A percentile compares a stretch with the other conserved stretches of the same genome.
These are phyloP conservation scores for Neofusicoccum cordaticola DNA, from an alignment of 2,329 filamentous ascomycete species.

Conservation along the genomic window DNA sequence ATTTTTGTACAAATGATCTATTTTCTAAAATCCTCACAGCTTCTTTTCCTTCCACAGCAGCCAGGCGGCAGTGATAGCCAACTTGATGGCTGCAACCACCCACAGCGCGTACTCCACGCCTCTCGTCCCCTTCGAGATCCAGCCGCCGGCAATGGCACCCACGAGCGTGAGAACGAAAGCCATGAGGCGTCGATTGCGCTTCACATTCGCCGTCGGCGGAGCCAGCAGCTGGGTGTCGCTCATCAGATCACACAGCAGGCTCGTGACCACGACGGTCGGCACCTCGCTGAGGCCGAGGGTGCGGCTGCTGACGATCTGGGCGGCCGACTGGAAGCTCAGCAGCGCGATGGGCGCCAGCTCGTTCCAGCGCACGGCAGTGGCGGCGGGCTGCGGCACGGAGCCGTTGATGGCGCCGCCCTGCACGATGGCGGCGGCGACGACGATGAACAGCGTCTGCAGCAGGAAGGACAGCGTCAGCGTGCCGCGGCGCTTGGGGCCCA, in stretches of 20 bases:
- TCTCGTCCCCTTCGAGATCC: conserved; percentile 52
- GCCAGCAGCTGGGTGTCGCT: conserved; percentile 58
- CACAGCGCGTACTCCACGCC: conserved; percentile 54
- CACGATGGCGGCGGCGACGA: conserved; percentile 43
- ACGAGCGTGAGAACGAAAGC: conserved; percentile 53
- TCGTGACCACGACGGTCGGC: conserved; percentile 77
- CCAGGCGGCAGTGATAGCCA: conserved; percentile 39
- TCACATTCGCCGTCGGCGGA: conserved; percentile 42
- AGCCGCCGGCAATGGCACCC: conserved; percentile 55
- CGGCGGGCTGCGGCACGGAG: conserved; percentile 43
- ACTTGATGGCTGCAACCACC: conserved; percentile 44
- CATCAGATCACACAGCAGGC: conserved; percentile 77
- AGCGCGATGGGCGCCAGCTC: conserved; percentile 66
- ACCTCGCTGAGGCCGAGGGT: conserved; percentile 67
- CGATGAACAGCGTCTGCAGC: conserved; percentile 42
- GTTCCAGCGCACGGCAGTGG: conserved; percentile 50
- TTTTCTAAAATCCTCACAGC: background rate
- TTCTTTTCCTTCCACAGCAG: conserved; percentile 17
- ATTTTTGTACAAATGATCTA: too few relatives aligned
- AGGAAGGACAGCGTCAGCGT: conserved; percentile 53
- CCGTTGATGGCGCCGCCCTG: conserved; percentile 48
- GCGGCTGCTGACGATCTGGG: conserved; percentile 72
- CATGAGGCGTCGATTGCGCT: conserved; percentile 52
- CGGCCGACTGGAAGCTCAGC: conserved; percentile 73
- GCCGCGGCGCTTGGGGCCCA: conserved; percentile 62